phyloP scores from a whole-genome alignment of 2,329 filamentous ascomycete genomes.

The Talaromyces atroroseus region DNA sequence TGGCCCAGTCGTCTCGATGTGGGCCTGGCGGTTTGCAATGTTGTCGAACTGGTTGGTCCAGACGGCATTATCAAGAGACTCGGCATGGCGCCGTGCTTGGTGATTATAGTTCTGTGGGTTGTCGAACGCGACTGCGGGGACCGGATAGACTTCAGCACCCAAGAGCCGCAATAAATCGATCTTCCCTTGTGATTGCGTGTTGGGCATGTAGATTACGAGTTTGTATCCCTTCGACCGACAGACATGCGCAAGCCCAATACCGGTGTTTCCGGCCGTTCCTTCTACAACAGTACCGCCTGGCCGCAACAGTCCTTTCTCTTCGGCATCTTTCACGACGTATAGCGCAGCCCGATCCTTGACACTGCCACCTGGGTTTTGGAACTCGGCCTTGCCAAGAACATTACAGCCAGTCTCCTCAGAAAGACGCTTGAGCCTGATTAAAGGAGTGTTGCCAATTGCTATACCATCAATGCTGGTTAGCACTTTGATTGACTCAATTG shows the following conservation, averaged over 20 bases:
- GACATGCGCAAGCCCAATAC: conserved; percentile 94
- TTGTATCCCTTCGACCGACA: conserved; percentile 88
- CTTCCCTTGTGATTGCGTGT: conserved; percentile 97
- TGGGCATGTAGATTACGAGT: conserved; percentile 98
- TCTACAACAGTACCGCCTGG: conserved; percentile 93
- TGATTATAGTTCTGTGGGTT: conserved; percentile 98
- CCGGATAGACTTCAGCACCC: conserved; percentile 91
- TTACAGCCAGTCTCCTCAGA: conserved; percentile 91
- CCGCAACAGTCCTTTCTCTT: conserved; percentile 74
- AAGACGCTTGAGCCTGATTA: conserved; percentile 82
- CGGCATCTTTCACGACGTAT: conserved; percentile 89
- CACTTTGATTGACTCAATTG: background rate
- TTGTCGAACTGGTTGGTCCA: conserved; percentile 99
- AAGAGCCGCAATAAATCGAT: conserved; percentile 86
- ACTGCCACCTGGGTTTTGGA: conserved; percentile 94
- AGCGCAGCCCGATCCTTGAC: conserved; percentile 95
- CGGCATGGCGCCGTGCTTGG: conserved; percentile 86
- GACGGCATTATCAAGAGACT: conserved; percentile 75
- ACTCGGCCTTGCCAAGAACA: conserved; percentile 93
- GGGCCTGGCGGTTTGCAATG: conserved; percentile 83
- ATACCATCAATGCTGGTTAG: background rate
- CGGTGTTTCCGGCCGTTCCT: conserved; percentile 95
- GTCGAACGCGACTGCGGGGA: conserved; percentile 91
- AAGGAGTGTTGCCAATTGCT: conserved; percentile 97
- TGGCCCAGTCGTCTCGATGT: conserved; percentile 93